A percentile compares a stretch with the other conserved stretches of the same genome.
Conservation (phyloP, 1,284 basidiomycete genomes). For the Trichosporon sp. region DNA sequence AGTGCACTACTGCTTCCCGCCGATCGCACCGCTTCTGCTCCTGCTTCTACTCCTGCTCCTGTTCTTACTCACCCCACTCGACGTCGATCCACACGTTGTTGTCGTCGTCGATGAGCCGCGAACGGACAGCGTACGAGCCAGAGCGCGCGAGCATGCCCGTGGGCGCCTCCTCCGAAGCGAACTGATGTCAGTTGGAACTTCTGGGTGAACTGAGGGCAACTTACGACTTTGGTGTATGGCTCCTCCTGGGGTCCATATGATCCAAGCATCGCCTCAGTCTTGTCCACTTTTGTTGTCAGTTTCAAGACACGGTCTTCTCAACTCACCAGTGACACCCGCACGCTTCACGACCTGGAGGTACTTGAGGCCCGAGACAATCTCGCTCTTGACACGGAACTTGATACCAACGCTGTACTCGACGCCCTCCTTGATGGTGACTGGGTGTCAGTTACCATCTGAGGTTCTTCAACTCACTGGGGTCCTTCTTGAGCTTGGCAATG, state of each 20-base stretch:
- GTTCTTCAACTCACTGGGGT: constrained; percentile 40
- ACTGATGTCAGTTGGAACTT: constrained; percentile 25
- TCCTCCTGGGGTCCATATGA: constrained; percentile 50
- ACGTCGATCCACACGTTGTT: constrained; percentile 46
- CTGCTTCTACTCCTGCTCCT: not conserved
- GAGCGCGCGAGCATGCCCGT: constrained; percentile 55
- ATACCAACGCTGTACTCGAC: constrained; percentile 56
- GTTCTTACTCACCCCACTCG: constrained; percentile 42
- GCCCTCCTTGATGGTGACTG: constrained; percentile 53
- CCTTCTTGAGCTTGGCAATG: constrained; percentile 51
- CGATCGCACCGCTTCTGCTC: not conserved
- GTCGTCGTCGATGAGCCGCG: constrained; percentile 54
- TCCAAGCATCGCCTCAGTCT: constrained; percentile 52
- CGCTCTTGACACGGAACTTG: constrained; percentile 45
- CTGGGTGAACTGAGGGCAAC: constrained; percentile 15
- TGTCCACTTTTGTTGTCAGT: constrained; percentile 31
- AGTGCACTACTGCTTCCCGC: too few relatives aligned
- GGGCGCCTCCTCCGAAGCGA: constrained; percentile 49
- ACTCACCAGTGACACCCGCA: constrained; percentile 43
- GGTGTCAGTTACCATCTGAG: not conserved
- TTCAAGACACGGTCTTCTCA: constrained; percentile 20
- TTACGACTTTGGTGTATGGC: constrained; percentile 47
- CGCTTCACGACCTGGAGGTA: constrained; percentile 54
- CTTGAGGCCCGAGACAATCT: constrained; percentile 53
- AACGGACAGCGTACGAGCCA: constrained; percentile 52